These are phyloP conservation scores for Capsella bursapastoris DNA, from an alignment of 345 rosid genomes.

Conservation along the genomic window DNA sequence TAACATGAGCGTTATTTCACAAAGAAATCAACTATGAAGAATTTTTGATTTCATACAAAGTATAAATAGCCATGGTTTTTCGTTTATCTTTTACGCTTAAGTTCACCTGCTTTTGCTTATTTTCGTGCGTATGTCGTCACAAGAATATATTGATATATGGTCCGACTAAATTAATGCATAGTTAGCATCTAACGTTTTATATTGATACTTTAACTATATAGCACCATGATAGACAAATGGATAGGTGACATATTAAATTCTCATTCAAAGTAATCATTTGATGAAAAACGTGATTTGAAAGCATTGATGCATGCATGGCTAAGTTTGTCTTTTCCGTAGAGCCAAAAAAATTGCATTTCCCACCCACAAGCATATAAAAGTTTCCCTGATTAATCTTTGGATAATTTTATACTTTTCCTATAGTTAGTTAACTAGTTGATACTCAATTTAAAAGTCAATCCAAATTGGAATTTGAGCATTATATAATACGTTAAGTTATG, in stretches of 20 bases:
- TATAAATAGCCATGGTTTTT: neutral
- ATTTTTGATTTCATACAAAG: neutral
- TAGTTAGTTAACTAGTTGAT: slow-evolving; percentile 24
- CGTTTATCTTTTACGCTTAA: neutral
- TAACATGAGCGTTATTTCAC: neutral
- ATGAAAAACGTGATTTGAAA: slow-evolving; percentile 40
- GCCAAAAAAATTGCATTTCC: slow-evolving; percentile 23
- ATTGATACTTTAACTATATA: slow-evolving; percentile 19
- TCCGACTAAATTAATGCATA: slow-evolving; percentile 17
- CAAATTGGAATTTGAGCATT: slow-evolving; percentile 1
- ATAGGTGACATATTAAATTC: slow-evolving; percentile 21
- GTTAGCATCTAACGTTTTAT: neutral
- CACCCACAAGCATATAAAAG: slow-evolving; percentile 26
- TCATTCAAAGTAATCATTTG: slow-evolving; percentile 31
- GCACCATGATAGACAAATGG: slow-evolving; percentile 12
- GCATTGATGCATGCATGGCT: slow-evolving; percentile 44
- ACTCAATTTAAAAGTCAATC: slow-evolving; percentile 23
- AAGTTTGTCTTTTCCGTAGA: slow-evolving; percentile 39
- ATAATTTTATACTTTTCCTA: neutral
- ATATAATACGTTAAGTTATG: neutral
- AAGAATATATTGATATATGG: slow-evolving; percentile 37
- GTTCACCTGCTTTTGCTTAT: slow-evolving; percentile 7
- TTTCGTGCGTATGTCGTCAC: slow-evolving; percentile 13
- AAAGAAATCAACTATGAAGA: neutral
- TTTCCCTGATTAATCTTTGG: slow-evolving; percentile 13